Evolutionary conservation across 164 flowering plant genomes (phyloP), one percentile per base, ranked within the genome.

Genomic region (Saururus chinensis): DNA sequence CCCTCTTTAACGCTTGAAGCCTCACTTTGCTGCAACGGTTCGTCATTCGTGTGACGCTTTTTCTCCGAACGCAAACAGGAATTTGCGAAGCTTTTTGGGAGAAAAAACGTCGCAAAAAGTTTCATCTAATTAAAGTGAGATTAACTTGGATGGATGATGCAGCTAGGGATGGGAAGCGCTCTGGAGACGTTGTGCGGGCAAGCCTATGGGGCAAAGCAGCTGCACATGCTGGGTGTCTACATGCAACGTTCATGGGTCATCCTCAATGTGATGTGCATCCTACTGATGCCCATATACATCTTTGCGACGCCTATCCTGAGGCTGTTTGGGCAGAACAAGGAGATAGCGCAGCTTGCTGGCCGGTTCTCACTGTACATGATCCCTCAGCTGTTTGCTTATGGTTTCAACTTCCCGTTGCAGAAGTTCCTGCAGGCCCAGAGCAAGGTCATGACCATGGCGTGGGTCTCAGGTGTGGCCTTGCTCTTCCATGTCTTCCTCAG

Each of bases 141-240:
- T 42, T 42, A 14, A 10, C 9, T 10, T 42, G 4, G 17, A 4
- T 42, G 17, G 17, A 10, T 10, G 14, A 42, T 64, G 63, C 73
- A 84, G 86, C 54, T 84, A 24, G 89, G 89, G 12, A 82, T 84
- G 86, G 85, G 89, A 17, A 82, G 89, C 60, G 89, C 89, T 1
- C 71, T 84, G 19, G 89, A 75, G 57, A 75, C 78, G 13, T 62
- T 75, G 21, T 75, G 78, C 24, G 78, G 78, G 17, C 78, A 75
- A 82, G 81, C 83, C 7, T 77, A 53, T 35, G 83, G 83, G 19
- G 81, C 83, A 23, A 71, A 71, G 41, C 71, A 75, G 48, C 37
- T 66, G 5, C 73, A 77, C 54, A 80, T 75, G 79, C 45, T 80
- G 41, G 83, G 83, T 0, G 63, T 80, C 7, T 80, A 80, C 67